Evolutionary conservation across 73 alveolate species (phyloP).

Genomic region (Tetrahymena malaccensis): DNA sequence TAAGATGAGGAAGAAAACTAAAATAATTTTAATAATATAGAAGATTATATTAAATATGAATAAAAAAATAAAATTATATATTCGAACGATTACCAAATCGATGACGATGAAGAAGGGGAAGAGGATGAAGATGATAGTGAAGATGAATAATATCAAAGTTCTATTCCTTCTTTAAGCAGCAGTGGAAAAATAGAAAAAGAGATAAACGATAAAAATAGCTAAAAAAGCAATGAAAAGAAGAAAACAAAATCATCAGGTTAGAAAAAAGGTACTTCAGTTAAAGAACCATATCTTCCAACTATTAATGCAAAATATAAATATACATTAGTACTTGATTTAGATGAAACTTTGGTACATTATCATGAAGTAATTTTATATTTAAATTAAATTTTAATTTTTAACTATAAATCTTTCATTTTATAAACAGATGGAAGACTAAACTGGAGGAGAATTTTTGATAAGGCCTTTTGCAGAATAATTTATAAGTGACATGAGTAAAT

Average conservation of each 20-base stretch:
- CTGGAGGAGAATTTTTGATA: constrained; percentile 84
- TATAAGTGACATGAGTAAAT: constrained; percentile 80
- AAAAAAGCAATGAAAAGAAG: background rate
- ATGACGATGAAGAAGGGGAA: background rate
- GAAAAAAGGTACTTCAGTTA: background rate
- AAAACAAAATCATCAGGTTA: background rate
- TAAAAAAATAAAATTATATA: background rate
- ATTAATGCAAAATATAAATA: background rate
- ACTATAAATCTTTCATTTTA: background rate
- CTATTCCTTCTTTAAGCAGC: background rate
- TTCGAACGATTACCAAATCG: background rate
- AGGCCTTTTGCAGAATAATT: constrained; percentile 88
- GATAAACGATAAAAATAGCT: background rate
- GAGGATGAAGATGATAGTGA: background rate
- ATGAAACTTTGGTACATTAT: background rate
- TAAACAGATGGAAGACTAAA: constrained; percentile 55
- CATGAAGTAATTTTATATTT: background rate
- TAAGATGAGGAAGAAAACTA: background rate
- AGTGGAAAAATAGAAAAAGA: background rate
- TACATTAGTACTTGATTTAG: background rate
- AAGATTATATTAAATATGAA: background rate
- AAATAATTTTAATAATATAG: background rate
- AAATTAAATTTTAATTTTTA: background rate
- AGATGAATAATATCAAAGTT: background rate
- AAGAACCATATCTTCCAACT: background rate